Evolutionary conservation across 805 yeast genomes (phyloP).

Genomic region (Yamadazyma endophytica): DNA sequence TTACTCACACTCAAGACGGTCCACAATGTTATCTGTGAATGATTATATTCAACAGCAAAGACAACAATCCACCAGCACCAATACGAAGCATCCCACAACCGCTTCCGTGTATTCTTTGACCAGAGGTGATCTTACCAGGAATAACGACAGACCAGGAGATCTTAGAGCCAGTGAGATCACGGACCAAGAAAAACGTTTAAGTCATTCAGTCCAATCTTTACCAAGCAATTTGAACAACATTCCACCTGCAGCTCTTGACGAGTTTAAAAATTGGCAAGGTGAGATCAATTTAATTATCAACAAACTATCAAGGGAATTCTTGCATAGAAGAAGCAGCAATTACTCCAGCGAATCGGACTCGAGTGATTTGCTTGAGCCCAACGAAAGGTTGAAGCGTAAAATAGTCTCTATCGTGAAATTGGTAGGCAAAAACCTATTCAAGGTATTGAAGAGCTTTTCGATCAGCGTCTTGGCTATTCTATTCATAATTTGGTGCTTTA

Average conservation of each 20-base stretch:
- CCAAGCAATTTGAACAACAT: slow-evolving; percentile 8
- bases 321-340: slow-evolving; percentile 10
- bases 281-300: slow-evolving; percentile 47
- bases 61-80: slow-evolving; percentile 12
- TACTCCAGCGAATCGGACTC: slow-evolving; percentile 10
- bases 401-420: slow-evolving; percentile 19
- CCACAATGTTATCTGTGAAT: slow-evolving; percentile 29
- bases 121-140: slow-evolving; percentile 1
- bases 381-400: slow-evolving; percentile 17
- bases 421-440: slow-evolving; percentile 24
- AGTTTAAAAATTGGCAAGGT: slow-evolving; percentile 50
- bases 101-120: slow-evolving; percentile 19
- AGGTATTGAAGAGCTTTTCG: slow-evolving; percentile 29
- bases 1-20: slow-evolving; percentile 40
- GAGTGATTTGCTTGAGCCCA: slow-evolving; percentile 16
- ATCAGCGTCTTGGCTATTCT: slow-evolving; percentile 33
- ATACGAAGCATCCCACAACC: slow-evolving; percentile 4
- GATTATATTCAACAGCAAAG: slow-evolving; percentile 34
- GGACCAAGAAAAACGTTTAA: slow-evolving; percentile 1
- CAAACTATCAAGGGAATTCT: slow-evolving; percentile 40
- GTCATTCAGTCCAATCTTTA: slow-evolving; percentile 9
- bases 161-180: too few relatives aligned
- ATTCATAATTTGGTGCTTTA: slow-evolving; percentile 39
- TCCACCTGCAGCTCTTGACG: slow-evolving; percentile 22
- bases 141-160: too few relatives aligned